Evolutionary conservation across 805 yeast genomes (phyloP), one percentile per base, ranked within the genome.

Genomic region (Saturnispora serradocipensis): DNA sequence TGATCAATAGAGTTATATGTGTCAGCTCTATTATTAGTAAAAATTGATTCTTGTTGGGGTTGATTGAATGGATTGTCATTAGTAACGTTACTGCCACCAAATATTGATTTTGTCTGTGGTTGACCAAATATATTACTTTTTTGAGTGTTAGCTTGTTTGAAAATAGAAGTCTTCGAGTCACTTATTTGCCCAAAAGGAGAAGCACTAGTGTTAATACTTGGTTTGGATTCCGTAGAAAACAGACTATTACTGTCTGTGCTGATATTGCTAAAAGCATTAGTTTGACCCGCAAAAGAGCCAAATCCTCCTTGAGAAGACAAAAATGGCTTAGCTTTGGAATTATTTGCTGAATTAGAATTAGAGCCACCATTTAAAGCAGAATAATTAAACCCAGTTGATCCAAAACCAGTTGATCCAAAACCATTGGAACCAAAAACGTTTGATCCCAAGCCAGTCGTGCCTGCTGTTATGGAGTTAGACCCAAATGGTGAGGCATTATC

Each of bases 351-450:
- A 13, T 24, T 22, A 3, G 44, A 10, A 13, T 13, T 30, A 2
- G 15, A 11, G 2, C 34, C 34, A 1, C 13, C 15, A 43, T 43
- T 43, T 28, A 55, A 50, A 10, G 53, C 54, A 27, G 58, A 45
- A n/a, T 43, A 28, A 8, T 58, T 62, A 48, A 58, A 60, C 28
- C 53, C 56, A 18, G 34, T 10, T 18, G 34, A 10, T 9, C 55
- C 52, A 42, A 42, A 42, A 3, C 39, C 44, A 6, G 51, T 24
- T 15, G 43, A 30, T 10, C 51, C 36, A 32, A 48, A 42, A 10
- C 45, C 43, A 4, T 27, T 10, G n/a, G 45, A 48, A 5, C 56
- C 59, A 38, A 56, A 51, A 7, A 53, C 53, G 18, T 58, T 47
- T 15, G 44, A 30, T 6, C 59, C 63, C 47, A 57, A 60, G 30